Evolutionary conservation across 1,284 basidiomycete species (phyloP).

Genomic region (Ceratobasidium theobromae): DNA sequence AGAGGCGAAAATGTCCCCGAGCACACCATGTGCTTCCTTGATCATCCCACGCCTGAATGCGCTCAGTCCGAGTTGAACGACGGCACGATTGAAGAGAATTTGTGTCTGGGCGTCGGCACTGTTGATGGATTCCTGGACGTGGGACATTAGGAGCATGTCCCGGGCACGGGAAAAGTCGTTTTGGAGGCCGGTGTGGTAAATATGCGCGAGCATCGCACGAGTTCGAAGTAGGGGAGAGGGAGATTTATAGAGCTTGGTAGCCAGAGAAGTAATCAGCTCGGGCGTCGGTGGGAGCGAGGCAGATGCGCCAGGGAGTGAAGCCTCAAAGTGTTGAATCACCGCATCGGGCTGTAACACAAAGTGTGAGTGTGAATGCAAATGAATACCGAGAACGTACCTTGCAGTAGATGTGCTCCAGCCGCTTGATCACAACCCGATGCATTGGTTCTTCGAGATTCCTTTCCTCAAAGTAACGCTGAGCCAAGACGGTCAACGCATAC

Average conservation of each 20-base stretch:
- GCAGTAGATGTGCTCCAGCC: constrained; percentile 97
- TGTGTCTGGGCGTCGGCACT: constrained; percentile 97
- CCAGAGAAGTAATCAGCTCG: constrained; percentile 82
- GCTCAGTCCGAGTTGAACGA: constrained; percentile 95
- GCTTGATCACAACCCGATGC: constrained; percentile 87
- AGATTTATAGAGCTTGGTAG: constrained; percentile 91
- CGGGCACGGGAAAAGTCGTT: constrained; percentile 97
- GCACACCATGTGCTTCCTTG: constrained; percentile 87
- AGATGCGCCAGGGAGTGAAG: constrained; percentile 54
- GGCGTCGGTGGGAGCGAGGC: constrained; percentile 62
- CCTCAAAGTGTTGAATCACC: constrained; percentile 89
- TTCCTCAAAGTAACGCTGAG: constrained; percentile 89
- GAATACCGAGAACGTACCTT: constrained; percentile 60
- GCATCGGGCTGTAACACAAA: constrained; percentile 73
- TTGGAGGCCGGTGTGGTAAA: constrained; percentile 95
- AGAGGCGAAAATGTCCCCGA: constrained; percentile 95
- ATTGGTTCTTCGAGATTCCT: constrained; percentile 76
- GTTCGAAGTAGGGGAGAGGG: constrained; percentile 90
- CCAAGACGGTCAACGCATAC: constrained; percentile 90
- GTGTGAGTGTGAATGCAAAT: neutral
- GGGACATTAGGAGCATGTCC: constrained; percentile 98
- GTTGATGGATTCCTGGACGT: constrained; percentile 94
- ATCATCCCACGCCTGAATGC: constrained; percentile 96
- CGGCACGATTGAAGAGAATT: constrained; percentile 96
- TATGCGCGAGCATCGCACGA: constrained; percentile 95